Evolutionary conservation across 805 yeast genomes (phyloP).

Genomic region (Saturnispora silvae): DNA sequence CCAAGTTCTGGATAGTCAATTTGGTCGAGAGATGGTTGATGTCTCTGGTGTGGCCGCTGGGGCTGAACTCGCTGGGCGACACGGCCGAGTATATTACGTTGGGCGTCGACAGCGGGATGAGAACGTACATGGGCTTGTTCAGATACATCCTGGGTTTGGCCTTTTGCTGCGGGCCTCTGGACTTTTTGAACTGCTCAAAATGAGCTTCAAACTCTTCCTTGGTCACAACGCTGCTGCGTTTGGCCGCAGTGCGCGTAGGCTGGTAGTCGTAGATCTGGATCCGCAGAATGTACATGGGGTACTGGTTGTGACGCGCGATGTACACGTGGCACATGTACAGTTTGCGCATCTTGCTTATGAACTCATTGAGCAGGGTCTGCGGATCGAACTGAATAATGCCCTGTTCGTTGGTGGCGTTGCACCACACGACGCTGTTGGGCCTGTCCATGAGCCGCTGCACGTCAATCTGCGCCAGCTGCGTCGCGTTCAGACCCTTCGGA

Average conservation of each 20-base stretch:
- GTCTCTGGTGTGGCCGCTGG: conserved; percentile 5
- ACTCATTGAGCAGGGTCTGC: conserved; percentile 35
- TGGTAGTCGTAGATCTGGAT: conserved; percentile 56
- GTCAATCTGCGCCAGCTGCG: conserved; percentile 64
- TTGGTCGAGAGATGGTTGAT: conserved; percentile 36
- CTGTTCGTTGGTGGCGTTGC: conserved; percentile 29
- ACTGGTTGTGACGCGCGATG: conserved; percentile 51
- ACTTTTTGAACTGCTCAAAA: conserved; percentile 2
- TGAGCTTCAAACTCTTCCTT: conserved; percentile 10
- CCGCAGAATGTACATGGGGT: conserved; percentile 51
- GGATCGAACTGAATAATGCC: conserved; percentile 30
- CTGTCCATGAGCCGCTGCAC: conserved; percentile 53
- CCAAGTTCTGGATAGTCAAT: conserved; percentile 51
- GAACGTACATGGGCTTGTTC: conserved; percentile 57
- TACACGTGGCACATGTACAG: conserved; percentile 57
- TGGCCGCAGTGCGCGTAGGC: conserved; percentile 10
- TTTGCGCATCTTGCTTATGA: conserved; percentile 37
- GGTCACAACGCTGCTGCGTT: not conserved
- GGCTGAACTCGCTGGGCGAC: not conserved
- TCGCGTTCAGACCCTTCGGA: conserved; percentile 45
- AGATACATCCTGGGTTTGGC: no score
- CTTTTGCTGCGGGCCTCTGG: no score
- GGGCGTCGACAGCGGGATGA: conserved; percentile 53
- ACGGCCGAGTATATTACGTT: not conserved
- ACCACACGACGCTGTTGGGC: conserved; percentile 39